Evolutionary conservation across 169 alveolate species (phyloP), one percentile per base, ranked within the genome.

Genomic region (Besnoitia besnoiti): DNA sequence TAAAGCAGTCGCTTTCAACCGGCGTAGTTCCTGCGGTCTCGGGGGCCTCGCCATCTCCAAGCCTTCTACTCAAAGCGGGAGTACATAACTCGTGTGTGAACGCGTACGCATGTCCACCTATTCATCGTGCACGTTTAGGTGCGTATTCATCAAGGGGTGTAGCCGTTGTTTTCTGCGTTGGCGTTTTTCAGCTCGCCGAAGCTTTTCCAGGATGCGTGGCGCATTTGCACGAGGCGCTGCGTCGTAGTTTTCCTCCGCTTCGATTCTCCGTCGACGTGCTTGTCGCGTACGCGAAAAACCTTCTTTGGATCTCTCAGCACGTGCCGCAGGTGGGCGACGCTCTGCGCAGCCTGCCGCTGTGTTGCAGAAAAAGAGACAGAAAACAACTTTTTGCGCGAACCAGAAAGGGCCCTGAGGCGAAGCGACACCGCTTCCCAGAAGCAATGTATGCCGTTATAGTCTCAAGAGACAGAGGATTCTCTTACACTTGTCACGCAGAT

Each of bases 271-370:
- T 75, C 44, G 91, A 87, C 46, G 55, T 59, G 24, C 91, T 51
- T 44, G 91, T 49, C 27, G 82, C 82, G 21, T 87, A 49, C 47
- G 85, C 85, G n/a, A 87, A 87, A 40, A 49, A 46, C 44, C 59
- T 87, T 1, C 85, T 87, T 2, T 87, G 91, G 91, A 39, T 87
- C 8, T 73, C 91, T 19, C 91, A 87, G 37, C 67, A 87, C 49
- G 73, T 87, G 27, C 91, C 80, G n/a, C 80, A 50, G 37, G 91
- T 85, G 27, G 12, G 73, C 44, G 51, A 42, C 40, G 82, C n/a
- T 37, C 46, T 30, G 3, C 30, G n/a, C 3, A n/a, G n/a, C n/a
- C n/a, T n/a, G n/a, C n/a, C n/a, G n/a, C n/a, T n/a, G n/a, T n/a
- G n/a, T n/a, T n/a, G n/a, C n/a, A n/a, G n/a, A n/a, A n/a, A n/a